These are phyloP conservation scores for Xylaria digitata DNA, from an alignment of 2,329 filamentous ascomycete species.

Conservation along the genomic window DNA sequence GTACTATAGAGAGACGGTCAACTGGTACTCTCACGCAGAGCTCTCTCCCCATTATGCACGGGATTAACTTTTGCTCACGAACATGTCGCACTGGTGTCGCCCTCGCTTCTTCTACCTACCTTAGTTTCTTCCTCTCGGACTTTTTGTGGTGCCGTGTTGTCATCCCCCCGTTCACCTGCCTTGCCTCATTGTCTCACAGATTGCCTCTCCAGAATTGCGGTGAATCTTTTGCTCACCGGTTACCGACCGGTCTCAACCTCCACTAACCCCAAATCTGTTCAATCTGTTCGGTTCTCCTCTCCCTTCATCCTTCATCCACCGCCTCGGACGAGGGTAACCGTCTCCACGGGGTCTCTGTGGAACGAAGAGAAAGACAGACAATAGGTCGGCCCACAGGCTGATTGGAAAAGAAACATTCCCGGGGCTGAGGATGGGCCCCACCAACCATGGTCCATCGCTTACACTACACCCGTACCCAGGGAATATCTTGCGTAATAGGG, in stretches of 20 bases:
- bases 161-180: neutral
- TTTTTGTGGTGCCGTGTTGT: conserved; percentile 1
- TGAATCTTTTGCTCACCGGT: conserved; percentile 27
- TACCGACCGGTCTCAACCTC: conserved; percentile 28
- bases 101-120: conserved; percentile 8
- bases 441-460: neutral
- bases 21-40: neutral
- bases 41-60: neutral
- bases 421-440: conserved; percentile 18
- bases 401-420: conserved; percentile 10
- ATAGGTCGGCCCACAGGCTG: neutral
- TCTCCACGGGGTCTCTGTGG: conserved; percentile 13
- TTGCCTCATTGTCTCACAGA: conserved; percentile 16
- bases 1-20: conserved; percentile 5
- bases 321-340: neutral
- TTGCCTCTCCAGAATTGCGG: neutral
- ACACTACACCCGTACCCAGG: neutral
- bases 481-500: conserved; percentile 7
- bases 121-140: neutral
- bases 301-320: neutral
- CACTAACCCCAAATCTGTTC: neutral
- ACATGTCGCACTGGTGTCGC: conserved; percentile 1
- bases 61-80: neutral
- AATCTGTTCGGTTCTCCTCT: neutral
- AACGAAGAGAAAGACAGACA: conserved; percentile 2